Evolutionary conservation across 306 rosid genomes (phyloP).

Genomic region (Vigna reflexopilosa): DNA sequence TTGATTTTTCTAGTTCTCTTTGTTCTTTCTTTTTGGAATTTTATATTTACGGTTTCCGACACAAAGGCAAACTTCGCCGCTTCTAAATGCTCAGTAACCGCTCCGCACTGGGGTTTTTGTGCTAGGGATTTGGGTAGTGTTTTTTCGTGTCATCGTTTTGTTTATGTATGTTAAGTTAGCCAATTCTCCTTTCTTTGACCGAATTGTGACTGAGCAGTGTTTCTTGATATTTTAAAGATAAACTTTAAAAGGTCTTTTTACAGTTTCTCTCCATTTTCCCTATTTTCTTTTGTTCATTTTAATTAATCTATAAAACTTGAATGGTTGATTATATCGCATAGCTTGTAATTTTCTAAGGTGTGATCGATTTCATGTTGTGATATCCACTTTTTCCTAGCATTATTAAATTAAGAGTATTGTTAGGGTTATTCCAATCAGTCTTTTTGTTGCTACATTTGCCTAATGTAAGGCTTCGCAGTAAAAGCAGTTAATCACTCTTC

Average conservation of each 20-base stretch:
- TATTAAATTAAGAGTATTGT: conserved; percentile 28
- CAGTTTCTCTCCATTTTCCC: conserved; percentile 17
- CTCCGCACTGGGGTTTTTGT: conserved; percentile 32
- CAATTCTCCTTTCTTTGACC: conserved; percentile 19
- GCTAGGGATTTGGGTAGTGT: conserved; percentile 47
- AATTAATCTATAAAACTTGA: neutral
- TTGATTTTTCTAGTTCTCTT: conserved; percentile 12
- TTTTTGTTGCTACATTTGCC: neutral
- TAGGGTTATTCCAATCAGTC: conserved; percentile 22
- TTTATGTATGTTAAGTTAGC: neutral
- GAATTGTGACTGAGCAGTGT: conserved; percentile 30
- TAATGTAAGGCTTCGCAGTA: conserved; percentile 25
- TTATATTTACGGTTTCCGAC: neutral
- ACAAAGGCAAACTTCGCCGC: conserved; percentile 10
- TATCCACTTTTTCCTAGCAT: neutral
- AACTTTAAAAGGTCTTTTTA: neutral
- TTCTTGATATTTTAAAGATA: conserved; percentile 7
- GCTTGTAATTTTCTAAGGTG: neutral
- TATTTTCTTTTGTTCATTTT: conserved; percentile 11
- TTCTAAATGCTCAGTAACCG: conserved; percentile 26
- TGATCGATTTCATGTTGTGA: conserved; percentile 34
- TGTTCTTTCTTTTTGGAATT: conserved; percentile 27
- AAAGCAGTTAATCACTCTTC: neutral
- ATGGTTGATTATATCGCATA: neutral
- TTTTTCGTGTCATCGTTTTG: neutral